Base-by-base conservation (phyloP, 1,284 basidiomycete species). In the Xerocomus amazonicus region DNA sequence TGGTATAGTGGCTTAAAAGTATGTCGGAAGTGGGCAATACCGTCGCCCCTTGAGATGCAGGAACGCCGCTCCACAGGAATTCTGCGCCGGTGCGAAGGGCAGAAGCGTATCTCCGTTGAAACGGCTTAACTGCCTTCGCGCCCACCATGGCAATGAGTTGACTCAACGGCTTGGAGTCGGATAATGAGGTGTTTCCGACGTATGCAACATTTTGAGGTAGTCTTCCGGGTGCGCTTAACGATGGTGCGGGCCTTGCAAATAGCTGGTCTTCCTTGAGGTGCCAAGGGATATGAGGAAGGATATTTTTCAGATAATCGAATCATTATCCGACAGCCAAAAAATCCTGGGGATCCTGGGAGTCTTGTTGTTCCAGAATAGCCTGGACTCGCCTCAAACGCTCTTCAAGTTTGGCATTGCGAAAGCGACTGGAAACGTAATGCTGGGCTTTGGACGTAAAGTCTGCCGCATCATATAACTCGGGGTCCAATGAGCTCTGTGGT, bases 351-450 rank as follows among this genome's bases (percentile, higher is more conserved):
- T 8, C 16, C 4, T 3, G 6, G 1, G 43, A 36, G n/a, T 19
- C 16, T 10, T 28, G 1, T 6, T 1, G 19, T 6, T 39, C 19
- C 12, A 63, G 47, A 19, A 52, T 50, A 1, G 1, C 14, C 43
- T 62, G 58, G 23, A 62, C 52, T 19, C 51, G 43, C 16, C n/a
- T 9, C 2, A 60, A 28, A 16, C 62, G 56, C 8, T 55, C 39
- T 26, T 52, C 45, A 14, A 65, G 50, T 17, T 45, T 40, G 39
- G 17, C n/a, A 13, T 40, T 40, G 3, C 4, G n/a, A 12, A 16
- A 29, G 27, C 39, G 17, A 57, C 8, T 42, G 12, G 44, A 37
- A 28, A 66, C 59, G 39, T 49, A n/a, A 0, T 3, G 13, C 4
- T 41, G 28, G 6, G 53, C 29, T 1, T 43, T 29, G 27, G 43